Evolutionary conservation across 805 yeast genomes (phyloP), one percentile per base, ranked within the genome.

Genomic region (Middelhovenomyces tepae): DNA sequence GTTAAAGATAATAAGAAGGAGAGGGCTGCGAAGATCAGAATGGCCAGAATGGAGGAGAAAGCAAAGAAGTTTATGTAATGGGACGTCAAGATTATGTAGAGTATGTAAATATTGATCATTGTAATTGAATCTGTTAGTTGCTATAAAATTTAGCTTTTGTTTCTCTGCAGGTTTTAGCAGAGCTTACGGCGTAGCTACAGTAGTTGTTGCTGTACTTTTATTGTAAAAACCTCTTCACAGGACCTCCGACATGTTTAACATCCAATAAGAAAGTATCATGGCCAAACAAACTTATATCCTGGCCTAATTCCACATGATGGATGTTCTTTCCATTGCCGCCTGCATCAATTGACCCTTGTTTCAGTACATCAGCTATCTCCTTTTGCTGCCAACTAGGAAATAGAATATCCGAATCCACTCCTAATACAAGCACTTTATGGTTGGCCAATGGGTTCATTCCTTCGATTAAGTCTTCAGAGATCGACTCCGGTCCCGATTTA

Each of bases 361-460:
- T 59, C 29, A 87, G 64, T 22, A 75, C 71, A 10, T 73, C 70
- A 18, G 74, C 76, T 36, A 84, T 75, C 52, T 87, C 95, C 36
- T 76, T 59, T 57, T 87, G 96, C 60, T 87, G 96, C 94, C 95
- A 84, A 22, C 78, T 83, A 1, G 96, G 96, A 64, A 87, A 87
- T 32, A 87, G 65, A 25, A 82, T 81, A 53, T 87, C 96, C 1
- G 91, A 78, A 51, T 83, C 91, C n/a, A 86, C 95, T 7, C 96
- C 96, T 33, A 87, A 69, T 3, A 87, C 83, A 36, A 87, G 62
- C 3, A 82, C 67, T 21, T 80, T 75, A 39, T 75, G 73, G 42
- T 76, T 65, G 1, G 78, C 65, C 36, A 87, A 61, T 17, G 71
- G 70, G 19, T 52, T 47, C 64, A 87, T 60, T 2, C 96, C 96